Percentiles rank a stretch among this genome's conserved stretches.
These are phyloP conservation scores for Geoglossum cookeanum DNA, from an alignment of 2,329 filamentous ascomycete genomes.

Conservation along the genomic window DNA sequence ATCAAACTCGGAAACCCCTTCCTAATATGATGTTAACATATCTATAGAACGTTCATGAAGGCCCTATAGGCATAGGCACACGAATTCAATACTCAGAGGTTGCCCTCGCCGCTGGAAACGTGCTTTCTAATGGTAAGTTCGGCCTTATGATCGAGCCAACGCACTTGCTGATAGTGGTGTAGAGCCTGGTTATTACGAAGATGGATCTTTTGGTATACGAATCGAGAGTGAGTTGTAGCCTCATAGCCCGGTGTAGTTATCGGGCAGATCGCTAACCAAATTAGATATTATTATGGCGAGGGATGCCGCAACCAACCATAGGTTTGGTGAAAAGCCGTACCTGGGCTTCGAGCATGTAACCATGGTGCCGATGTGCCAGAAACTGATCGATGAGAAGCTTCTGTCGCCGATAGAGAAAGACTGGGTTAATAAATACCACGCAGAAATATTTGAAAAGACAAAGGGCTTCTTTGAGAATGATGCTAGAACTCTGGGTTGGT, in stretches of 20 bases:
- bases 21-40: not conserved
- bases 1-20: not conserved
- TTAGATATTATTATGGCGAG: constrained; percentile 68
- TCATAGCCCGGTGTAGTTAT: not conserved
- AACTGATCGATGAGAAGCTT: constrained; percentile 57
- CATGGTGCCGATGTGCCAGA: constrained; percentile 86
- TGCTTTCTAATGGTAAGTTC: constrained; percentile 54
- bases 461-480: constrained; percentile 57
- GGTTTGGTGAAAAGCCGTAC: constrained; percentile 86
- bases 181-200: constrained; percentile 93
- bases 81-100: constrained; percentile 84
- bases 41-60: constrained; percentile 71
- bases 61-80: constrained; percentile 88
- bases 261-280: constrained; percentile 5
- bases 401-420: constrained; percentile 55
- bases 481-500: constrained; percentile 53
- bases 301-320: constrained; percentile 69
- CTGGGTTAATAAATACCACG: constrained; percentile 78
- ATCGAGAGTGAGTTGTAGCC: constrained; percentile 50
- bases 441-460: constrained; percentile 66
- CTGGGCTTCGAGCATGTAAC: constrained; percentile 94
- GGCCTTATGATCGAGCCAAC: constrained; percentile 3
- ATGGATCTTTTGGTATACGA: constrained; percentile 82
- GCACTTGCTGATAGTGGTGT: constrained; percentile 5
- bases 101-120: constrained; percentile 73